These are phyloP conservation scores for Fusarium abutilonis DNA, from an alignment of 2,329 filamentous ascomycete species.

Conservation along the genomic window DNA sequence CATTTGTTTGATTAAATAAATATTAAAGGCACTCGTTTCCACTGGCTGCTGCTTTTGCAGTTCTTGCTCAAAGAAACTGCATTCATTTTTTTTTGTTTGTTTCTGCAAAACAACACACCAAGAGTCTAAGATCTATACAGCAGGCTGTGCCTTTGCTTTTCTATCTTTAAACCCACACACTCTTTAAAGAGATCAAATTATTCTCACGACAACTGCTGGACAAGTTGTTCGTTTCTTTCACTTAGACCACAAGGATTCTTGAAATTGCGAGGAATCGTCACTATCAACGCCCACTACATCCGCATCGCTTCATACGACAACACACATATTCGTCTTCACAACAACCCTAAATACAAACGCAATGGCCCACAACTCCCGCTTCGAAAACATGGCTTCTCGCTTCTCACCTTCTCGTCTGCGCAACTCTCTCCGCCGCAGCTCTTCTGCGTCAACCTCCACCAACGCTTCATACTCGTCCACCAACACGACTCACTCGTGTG, in stretches of 20 bases:
- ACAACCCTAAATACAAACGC: not conserved
- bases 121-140: constrained; percentile 21
- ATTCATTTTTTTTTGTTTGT: constrained; percentile 30
- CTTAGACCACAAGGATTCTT: not conserved
- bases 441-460: constrained; percentile 53
- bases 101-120: constrained; percentile 6
- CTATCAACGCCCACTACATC: constrained; percentile 12
- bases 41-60: constrained; percentile 12
- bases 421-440: constrained; percentile 63
- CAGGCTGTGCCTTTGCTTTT: constrained; percentile 41
- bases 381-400: constrained; percentile 61
- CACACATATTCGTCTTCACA: not conserved
- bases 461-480: constrained; percentile 55
- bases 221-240: constrained; percentile 32
- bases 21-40: constrained; percentile 15
- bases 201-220: constrained; percentile 37
- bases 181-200: constrained; percentile 14
- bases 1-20: constrained; percentile 11
- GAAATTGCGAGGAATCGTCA: not conserved
- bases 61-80: constrained; percentile 26
- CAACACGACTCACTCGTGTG: constrained; percentile 57
- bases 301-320: not conserved
- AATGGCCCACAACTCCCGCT: constrained; percentile 51
- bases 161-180: constrained; percentile 16
- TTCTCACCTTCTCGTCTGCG: constrained; percentile 61